Base-by-base conservation (phyloP, 1,284 basidiomycete species). In the Rhodotorula sp. region DNA sequence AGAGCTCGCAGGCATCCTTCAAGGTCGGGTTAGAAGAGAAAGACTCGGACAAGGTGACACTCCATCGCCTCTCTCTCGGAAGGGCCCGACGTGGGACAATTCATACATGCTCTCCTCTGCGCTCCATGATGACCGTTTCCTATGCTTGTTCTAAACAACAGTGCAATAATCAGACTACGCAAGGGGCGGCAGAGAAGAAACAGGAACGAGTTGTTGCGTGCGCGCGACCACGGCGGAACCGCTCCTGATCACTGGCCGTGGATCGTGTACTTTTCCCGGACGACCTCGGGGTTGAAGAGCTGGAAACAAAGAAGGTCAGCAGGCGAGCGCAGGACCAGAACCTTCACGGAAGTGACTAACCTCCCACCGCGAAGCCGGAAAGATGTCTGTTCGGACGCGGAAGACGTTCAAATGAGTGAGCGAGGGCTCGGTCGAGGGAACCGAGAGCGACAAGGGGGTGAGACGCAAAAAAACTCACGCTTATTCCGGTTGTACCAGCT, bases 401-500 rank as follows among this genome's bases (percentile, higher is more conserved):
- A 24, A 56, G 14, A 5, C 24, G 17, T 33, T 14, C 2, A n/a
- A 29, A 1, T 33, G n/a, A 7, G 24, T 2, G 30, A 37, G 18
- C 37, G 22, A n/a, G n/a, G 33, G 17, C 57, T 42, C 24, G 15
- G 30, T 14, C 33, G 15, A 22, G 30, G 30, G 17, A 17, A 26
- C 45, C 42, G 37, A 6, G 10, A 60, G 46, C 20, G 24, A 24
- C 5, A 10, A 42, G 10, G 37, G 37, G 37, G 30, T 0, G 24
- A 46, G 54, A 26, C 1, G 7, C 5, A 20, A 22, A 12, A 26
- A 2, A n/a, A 60, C 72, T 46, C 42, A 75, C 74, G 75, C 58
- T 98, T 98, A 80, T 94, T 95, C 59, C 94, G 85, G 78, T 95
- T 91, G 80, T 99, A 98, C 86, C 91, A 99, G 70, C 90, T 91